phyloP scores from a whole-genome alignment of 305 asterid species.

The Fraxinus albicans region DNA sequence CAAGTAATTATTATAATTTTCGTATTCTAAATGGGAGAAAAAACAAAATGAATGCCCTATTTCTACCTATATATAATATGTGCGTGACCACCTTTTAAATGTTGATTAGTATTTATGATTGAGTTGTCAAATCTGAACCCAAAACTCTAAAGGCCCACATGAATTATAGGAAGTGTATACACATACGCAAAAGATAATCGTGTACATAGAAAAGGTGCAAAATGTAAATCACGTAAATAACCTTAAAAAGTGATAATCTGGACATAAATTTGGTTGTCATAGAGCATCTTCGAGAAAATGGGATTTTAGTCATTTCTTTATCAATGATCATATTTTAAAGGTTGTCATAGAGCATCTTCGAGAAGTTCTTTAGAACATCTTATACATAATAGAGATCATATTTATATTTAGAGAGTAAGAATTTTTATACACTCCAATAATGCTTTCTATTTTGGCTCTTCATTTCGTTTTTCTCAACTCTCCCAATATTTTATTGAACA shows the following conservation, averaged over 20 bases:
- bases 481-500: too few species aligned
- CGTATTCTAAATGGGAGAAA: neutral
- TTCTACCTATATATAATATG: neutral
- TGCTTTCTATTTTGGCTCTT: too few species aligned
- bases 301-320: neutral
- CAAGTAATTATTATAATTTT: constrained; percentile 8
- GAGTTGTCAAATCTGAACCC: neutral
- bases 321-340: neutral
- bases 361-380: too few species aligned
- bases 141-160: constrained; percentile 19
- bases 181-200: neutral
- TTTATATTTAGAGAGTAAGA: too few species aligned
- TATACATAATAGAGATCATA: too few species aligned
- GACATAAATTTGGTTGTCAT: neutral
- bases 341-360: neutral
- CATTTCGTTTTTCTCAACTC: too few species aligned
- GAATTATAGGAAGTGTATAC: constrained; percentile 8
- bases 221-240: neutral
- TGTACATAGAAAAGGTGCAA: neutral
- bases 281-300: neutral
- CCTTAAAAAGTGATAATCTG: neutral
- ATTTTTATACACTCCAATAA: too few species aligned
- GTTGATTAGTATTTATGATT: neutral
- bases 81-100: neutral
- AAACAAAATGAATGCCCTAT: constrained; percentile 2